A percentile compares a stretch with the other conserved stretches of the same genome.
Evolutionary conservation across 1,284 basidiomycete genomes (phyloP).

Genomic region (Cryptococcus sp.): DNA sequence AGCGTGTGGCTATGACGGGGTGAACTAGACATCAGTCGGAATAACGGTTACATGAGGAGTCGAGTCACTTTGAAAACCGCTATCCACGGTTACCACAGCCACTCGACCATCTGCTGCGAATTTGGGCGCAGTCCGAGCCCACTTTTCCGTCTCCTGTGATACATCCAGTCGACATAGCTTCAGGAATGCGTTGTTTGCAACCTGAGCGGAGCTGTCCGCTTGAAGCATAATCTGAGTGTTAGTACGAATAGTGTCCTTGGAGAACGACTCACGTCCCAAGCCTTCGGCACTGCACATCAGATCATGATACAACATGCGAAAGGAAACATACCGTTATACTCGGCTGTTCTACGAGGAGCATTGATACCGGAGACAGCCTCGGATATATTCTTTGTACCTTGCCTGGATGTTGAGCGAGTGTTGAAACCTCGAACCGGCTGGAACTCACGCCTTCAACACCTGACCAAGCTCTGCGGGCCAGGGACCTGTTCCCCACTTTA

Average conservation of each 20-base stretch:
- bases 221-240: constrained; percentile 28
- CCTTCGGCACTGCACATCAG: constrained; percentile 29
- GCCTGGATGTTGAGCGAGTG: constrained; percentile 7
- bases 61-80: constrained; percentile 42
- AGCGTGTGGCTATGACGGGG: constrained; percentile 47
- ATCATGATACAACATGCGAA: not conserved
- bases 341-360: constrained; percentile 40
- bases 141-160: constrained; percentile 30
- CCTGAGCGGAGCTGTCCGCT: constrained; percentile 20
- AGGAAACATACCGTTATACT: constrained; percentile 34
- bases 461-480: constrained; percentile 33
- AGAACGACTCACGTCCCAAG: constrained; percentile 32
- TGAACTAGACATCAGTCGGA: constrained; percentile 27
- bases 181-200: constrained; percentile 35
- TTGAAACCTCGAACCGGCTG: not conserved
- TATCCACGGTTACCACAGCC: constrained; percentile 36
- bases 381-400: constrained; percentile 29
- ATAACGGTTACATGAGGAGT: not conserved
- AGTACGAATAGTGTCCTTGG: not conserved
- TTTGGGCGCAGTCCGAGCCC: constrained; percentile 31
- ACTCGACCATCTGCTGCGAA: constrained; percentile 38
- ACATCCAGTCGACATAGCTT: constrained; percentile 41
- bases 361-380: constrained; percentile 39
- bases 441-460: constrained; percentile 17
- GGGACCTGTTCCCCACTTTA: constrained; percentile 33